phyloP scores from a whole-genome alignment of 176 grass and related monocot species.

The Oryza brachyantha region DNA sequence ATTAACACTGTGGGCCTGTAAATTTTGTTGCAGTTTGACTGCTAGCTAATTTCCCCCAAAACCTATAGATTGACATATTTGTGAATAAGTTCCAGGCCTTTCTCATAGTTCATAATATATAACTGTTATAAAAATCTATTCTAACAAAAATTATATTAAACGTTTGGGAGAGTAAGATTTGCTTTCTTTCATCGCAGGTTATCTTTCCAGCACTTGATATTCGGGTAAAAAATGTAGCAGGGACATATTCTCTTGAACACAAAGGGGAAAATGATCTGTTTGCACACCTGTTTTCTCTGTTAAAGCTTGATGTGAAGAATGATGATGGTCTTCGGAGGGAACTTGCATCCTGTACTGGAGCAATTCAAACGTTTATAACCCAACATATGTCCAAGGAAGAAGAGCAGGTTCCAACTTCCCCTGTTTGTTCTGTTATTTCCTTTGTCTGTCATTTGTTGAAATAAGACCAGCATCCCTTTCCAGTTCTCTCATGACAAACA shows the following conservation, averaged over 20 bases:
- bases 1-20: neutral
- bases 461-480: neutral
- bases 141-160: neutral
- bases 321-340: constrained; percentile 53
- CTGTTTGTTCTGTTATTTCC: neutral
- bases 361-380: constrained; percentile 64
- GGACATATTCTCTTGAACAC: constrained; percentile 88
- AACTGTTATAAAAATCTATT: neutral
- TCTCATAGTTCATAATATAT: neutral
- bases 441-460: constrained; percentile 5
- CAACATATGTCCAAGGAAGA: constrained; percentile 98
- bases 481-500: neutral
- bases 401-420: constrained; percentile 54
- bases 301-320: constrained; percentile 48
- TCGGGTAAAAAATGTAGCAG: constrained; percentile 88
- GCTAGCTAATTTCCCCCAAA: neutral
- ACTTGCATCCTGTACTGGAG: constrained; percentile 73
- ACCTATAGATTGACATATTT: neutral
- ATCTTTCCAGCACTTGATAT: constrained; percentile 89
- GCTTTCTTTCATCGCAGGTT: constrained; percentile 45
- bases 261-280: constrained; percentile 75
- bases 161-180: neutral
- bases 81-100: neutral
- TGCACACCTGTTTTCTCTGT: constrained; percentile 51
- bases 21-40: neutral